phyloP scores from a whole-genome alignment of 441 rosid genomes.

The Populus trichocarpa region DNA sequence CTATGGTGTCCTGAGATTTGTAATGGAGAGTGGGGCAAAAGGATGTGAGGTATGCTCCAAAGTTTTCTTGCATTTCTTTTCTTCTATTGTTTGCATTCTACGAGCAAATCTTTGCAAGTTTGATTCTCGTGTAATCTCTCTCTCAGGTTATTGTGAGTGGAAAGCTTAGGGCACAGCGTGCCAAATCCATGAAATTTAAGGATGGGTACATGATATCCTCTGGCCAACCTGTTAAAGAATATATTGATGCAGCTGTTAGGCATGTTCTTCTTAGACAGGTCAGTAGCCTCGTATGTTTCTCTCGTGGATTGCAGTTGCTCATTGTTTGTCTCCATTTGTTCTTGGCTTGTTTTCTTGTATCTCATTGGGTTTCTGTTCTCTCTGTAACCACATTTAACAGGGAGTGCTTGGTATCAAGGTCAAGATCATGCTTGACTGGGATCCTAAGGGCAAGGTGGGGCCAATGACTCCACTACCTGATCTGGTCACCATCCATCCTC shows the following conservation, averaged over 20 bases:
- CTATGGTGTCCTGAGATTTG: conserved; percentile 60
- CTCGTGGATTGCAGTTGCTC: not conserved
- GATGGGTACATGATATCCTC: conserved; percentile 88
- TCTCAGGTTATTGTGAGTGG: conserved; percentile 59
- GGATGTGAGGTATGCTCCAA: conserved; percentile 62
- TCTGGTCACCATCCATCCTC: conserved; percentile 60
- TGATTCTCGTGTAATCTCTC: not conserved
- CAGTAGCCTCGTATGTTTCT: not conserved
- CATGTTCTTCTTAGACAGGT: conserved; percentile 74
- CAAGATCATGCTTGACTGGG: conserved; percentile 79
- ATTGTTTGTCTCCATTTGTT: not conserved
- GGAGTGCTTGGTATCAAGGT: conserved; percentile 84
- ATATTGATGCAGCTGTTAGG: conserved; percentile 66
- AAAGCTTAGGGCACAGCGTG: conserved; percentile 60
- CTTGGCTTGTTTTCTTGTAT: not conserved
- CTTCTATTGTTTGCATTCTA: not conserved
- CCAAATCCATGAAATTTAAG: conserved; percentile 76
- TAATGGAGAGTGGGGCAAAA: conserved; percentile 79
- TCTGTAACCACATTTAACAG: conserved; percentile 15
- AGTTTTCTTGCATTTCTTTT: not conserved
- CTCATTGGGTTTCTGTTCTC: not conserved
- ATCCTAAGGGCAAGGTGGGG: conserved; percentile 75
- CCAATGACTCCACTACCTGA: conserved; percentile 72
- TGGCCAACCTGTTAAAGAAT: conserved; percentile 75
- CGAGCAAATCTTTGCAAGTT: not conserved